phyloP scores from a whole-genome alignment of 768 basidiomycete genomes.

The Boletus tylopilopsis region DNA sequence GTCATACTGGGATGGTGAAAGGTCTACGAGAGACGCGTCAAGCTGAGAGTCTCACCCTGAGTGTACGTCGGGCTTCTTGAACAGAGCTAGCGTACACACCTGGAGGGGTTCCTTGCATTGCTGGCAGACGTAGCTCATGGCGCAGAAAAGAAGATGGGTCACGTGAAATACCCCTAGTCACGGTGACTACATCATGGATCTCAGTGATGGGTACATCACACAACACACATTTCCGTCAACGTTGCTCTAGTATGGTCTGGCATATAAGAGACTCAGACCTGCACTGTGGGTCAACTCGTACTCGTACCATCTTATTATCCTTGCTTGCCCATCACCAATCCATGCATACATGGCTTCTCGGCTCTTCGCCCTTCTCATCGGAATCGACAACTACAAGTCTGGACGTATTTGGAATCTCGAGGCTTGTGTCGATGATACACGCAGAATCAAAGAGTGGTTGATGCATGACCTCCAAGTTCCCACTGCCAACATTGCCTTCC shows the following conservation, averaged over 20 bases:
- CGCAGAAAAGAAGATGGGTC: no score
- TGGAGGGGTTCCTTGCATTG: constrained; percentile 91
- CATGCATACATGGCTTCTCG: constrained; percentile 38
- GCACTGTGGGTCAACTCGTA: neutral
- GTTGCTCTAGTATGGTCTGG: no score
- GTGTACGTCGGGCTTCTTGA: constrained; percentile 1
- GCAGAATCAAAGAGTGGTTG: constrained; percentile 56
- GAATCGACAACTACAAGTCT: constrained; percentile 67
- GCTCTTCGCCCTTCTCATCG: constrained; percentile 64
- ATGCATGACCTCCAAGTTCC: constrained; percentile 55
- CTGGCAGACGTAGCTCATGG: constrained; percentile 64
- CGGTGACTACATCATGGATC: no score
- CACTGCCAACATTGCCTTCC: constrained; percentile 50
- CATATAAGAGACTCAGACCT: constrained; percentile 15
- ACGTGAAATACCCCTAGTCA: no score
- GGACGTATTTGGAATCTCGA: constrained; percentile 62
- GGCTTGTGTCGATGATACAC: constrained; percentile 62
- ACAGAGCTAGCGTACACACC: constrained; percentile 37
- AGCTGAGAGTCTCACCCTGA: constrained; percentile 41
- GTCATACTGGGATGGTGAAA: constrained; percentile 85
- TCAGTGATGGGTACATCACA: no score
- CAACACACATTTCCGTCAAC: constrained; percentile 22
- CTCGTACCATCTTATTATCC: constrained; percentile 8
- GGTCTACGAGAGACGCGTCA: constrained; percentile 87
- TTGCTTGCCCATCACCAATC: constrained; percentile 5